These are phyloP conservation scores for Cladosporium sp. DNA, from an alignment of 2,329 filamentous ascomycete species.

Conservation along the genomic window DNA sequence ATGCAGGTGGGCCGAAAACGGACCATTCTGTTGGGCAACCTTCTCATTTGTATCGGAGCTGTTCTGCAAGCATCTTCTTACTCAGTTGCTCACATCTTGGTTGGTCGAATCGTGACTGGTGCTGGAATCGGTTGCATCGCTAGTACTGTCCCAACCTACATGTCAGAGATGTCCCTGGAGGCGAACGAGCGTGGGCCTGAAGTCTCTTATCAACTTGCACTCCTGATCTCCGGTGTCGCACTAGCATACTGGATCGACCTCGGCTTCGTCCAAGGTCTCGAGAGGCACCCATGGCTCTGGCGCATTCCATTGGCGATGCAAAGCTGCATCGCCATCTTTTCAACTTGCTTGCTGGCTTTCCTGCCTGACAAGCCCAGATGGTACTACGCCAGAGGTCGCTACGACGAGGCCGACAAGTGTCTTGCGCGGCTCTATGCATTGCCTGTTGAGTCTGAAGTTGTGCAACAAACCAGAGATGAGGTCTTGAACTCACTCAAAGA, in stretches of 20 bases:
- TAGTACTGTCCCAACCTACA: constrained; percentile 35
- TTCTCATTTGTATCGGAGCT: constrained; percentile 33
- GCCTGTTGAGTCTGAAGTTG: constrained; percentile 23
- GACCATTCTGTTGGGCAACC: constrained; percentile 34
- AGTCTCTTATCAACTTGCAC: constrained; percentile 29
- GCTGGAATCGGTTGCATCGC: constrained; percentile 35
- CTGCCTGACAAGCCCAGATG: constrained; percentile 37
- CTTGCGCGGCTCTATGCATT: constrained; percentile 24
- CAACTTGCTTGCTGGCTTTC: constrained; percentile 28
- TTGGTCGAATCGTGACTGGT: constrained; percentile 32
- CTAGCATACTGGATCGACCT: constrained; percentile 35
- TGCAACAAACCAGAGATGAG: constrained; percentile 29
- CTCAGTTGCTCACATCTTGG: constrained; percentile 35
- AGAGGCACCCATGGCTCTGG: constrained; percentile 33
- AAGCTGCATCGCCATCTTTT: constrained; percentile 34
- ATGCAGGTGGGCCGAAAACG: constrained; percentile 33
- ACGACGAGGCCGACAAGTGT: constrained; percentile 22
- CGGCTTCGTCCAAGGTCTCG: constrained; percentile 29
- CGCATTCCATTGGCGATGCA: constrained; percentile 38
- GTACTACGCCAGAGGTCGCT: constrained; percentile 33
- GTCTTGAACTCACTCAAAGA: constrained; percentile 35
- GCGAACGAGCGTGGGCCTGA: constrained; percentile 33
- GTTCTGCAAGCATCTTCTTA: constrained; percentile 34
- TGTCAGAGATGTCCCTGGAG: constrained; percentile 34
- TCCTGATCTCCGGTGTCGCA: constrained; percentile 30